A percentile compares a stretch with the other conserved stretches of the same genome.
These are phyloP conservation scores for Bremia lactucae DNA, from an alignment of 352 stramenopile species.

Conservation along the genomic window DNA sequence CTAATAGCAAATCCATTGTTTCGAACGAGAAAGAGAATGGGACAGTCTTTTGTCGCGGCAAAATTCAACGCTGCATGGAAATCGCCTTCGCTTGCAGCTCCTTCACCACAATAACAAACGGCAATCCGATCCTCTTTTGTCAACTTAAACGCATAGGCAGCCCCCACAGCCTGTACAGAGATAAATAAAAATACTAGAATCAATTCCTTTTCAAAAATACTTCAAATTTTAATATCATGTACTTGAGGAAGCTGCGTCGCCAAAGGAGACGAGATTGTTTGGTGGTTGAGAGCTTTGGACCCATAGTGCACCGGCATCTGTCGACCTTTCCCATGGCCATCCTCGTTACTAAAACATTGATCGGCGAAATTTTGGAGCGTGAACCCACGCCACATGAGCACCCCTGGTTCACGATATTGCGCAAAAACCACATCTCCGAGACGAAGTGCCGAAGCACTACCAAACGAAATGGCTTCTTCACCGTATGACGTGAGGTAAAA, in stretches of 20 bases:
- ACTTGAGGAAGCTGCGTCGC: constrained; percentile 95
- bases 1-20: constrained; percentile 99
- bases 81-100: constrained; percentile 93
- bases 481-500: constrained; percentile 94
- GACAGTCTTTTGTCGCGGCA: constrained; percentile 90
- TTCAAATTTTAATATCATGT: too few relatives aligned
- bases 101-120: constrained; percentile 96
- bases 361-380: constrained; percentile 95
- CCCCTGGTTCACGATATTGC: constrained; percentile 95
- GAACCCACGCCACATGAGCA: constrained; percentile 98
- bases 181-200: neutral
- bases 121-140: constrained; percentile 85
- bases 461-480: constrained; percentile 95
- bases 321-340: constrained; percentile 92
- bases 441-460: constrained; percentile 85
- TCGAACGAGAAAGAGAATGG: constrained; percentile 95
- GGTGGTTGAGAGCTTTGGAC: constrained; percentile 90
- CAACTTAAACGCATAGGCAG: constrained; percentile 94
- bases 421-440: constrained; percentile 91
- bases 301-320: constrained; percentile 99
- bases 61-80: constrained; percentile 97
- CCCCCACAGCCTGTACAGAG: constrained; percentile 88
- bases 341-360: constrained; percentile 94
- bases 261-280: constrained; percentile 95
- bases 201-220: too few relatives aligned